Evolutionary conservation across 257 asterid genomes (phyloP), one percentile per base, ranked within the genome.

Genomic region (Solanum rostratum): DNA sequence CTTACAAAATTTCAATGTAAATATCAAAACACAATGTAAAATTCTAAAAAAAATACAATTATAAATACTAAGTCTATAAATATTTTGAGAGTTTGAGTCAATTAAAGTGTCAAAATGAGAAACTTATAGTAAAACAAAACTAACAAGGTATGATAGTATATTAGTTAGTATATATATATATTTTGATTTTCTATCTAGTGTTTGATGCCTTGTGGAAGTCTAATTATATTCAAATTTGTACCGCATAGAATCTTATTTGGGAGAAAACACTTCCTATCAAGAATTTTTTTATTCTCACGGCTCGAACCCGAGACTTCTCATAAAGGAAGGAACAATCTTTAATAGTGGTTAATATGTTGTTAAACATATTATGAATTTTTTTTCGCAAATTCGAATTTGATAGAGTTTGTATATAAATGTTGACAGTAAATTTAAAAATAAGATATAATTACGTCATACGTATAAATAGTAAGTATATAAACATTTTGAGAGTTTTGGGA

Each of bases 351-450:
- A n/a, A n/a, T n/a, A n/a, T n/a, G n/a, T n/a, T n/a, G n/a, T n/a
- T n/a, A n/a, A n/a, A n/a, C n/a, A n/a, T n/a, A n/a, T n/a, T n/a
- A n/a, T n/a, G n/a, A n/a, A n/a, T n/a, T n/a, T 29, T 29, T 15
- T 0, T 3, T 1, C 3, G 0, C 8, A 29, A 29, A 13, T 6
- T 65, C 1, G 6, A 65, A 7, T 29, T 6, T 15, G 3, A 29
- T 65, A 0, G 0, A 1, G 0, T 27, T 15, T 7, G 16, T 9
- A 65, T 65, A 14, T 0, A 3, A 63, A n/a, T n/a, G n/a, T n/a
- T n/a, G n/a, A n/a, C n/a, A 0, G 1, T 13, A 62, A 62, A 24
- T 0, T 62, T 24, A 24, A 62, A 62, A 62, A 12, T 5, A 24
- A 62, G 39, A 9, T 37, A 69, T 69, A 70, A 70, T 70, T 70